Conservation (phyloP, 2,329 filamentous ascomycete genomes). For the Mycosphaerella arachidis region DNA sequence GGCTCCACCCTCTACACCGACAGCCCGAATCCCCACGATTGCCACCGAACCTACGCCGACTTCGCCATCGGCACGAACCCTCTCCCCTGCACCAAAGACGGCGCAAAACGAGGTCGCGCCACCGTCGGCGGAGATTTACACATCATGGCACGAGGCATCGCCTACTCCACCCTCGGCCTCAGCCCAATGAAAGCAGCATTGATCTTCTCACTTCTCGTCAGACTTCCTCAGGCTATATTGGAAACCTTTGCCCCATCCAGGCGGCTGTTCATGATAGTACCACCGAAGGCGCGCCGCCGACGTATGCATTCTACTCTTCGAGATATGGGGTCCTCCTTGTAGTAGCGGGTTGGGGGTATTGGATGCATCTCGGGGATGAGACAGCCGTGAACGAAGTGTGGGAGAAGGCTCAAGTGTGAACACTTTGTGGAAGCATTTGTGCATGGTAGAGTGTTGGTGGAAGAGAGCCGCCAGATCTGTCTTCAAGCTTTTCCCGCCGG, state of each 20-base stretch:
- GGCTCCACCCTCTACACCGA: no score
- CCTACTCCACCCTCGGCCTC: no score
- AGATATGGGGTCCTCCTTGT: conserved; percentile 13
- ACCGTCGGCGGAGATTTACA: conserved; percentile 13
- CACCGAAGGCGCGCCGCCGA: conserved; percentile 9
- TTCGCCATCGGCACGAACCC: conserved; percentile 13
- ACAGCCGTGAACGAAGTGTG: conserved; percentile 1
- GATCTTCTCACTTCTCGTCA: conserved; percentile 13
- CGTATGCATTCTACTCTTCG: conserved; percentile 17
- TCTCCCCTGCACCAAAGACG: conserved; percentile 14
- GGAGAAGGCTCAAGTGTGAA: no score
- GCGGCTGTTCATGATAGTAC: conserved; percentile 8
- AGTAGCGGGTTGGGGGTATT: conserved; percentile 13
- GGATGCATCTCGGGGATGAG: conserved; percentile 6
- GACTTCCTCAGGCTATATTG: conserved; percentile 12
- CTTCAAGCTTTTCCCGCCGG: no score
- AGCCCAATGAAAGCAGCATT: conserved; percentile 2
- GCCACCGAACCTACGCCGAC: conserved; percentile 7
- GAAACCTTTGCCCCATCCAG: conserved; percentile 17
- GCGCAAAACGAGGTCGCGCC: conserved; percentile 17
- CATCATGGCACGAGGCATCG: no score
- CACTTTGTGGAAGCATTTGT: no score
- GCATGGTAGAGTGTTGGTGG: no score
- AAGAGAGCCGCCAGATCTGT: no score
- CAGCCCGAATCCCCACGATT: background rate